A percentile compares a stretch with the other conserved stretches of the same genome.
Evolutionary conservation across 2,329 filamentous ascomycete species (phyloP).

Genomic region (Venturia effusa): DNA sequence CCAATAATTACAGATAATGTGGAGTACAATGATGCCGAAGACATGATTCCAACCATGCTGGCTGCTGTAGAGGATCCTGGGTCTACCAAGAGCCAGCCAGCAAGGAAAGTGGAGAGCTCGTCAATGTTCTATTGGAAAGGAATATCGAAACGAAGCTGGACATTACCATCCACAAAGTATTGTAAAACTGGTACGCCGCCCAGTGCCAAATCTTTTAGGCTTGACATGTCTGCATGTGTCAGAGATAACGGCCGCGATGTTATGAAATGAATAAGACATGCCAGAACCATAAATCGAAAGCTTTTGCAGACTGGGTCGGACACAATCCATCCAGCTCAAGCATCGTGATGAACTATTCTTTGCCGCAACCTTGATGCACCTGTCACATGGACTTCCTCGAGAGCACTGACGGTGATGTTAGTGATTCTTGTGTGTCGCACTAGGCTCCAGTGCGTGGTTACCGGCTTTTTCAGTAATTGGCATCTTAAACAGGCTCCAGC

Average conservation of each 20-base stretch:
- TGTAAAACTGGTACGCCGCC: constrained; percentile 6
- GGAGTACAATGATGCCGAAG: not conserved
- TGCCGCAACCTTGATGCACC: not conserved
- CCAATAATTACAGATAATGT: not conserved
- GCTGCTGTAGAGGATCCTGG: not conserved
- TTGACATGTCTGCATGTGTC: not conserved
- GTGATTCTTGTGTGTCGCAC: not conserved
- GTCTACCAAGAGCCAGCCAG: constrained; percentile 2
- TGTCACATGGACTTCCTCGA: not conserved
- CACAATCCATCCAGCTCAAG: constrained; percentile 5
- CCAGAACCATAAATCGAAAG: constrained; percentile 4
- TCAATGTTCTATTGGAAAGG: constrained; percentile 8
- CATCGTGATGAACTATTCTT: constrained; percentile 3
- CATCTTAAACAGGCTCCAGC: constrained; percentile 6
- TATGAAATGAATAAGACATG: not conserved
- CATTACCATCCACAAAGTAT: not conserved
- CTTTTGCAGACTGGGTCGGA: not conserved
- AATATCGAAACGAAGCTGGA: constrained; percentile 3
- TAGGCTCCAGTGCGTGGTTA: not conserved
- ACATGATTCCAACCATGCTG: constrained; percentile 7
- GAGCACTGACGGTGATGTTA: not conserved
- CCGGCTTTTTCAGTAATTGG: constrained; percentile 5
- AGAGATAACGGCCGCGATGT: not conserved
- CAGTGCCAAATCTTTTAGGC: not conserved
- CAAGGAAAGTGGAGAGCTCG: constrained; percentile 6